Evolutionary conservation across 2,329 filamentous ascomycete species (phyloP).

Genomic region (Tolypocladium paradoxum): DNA sequence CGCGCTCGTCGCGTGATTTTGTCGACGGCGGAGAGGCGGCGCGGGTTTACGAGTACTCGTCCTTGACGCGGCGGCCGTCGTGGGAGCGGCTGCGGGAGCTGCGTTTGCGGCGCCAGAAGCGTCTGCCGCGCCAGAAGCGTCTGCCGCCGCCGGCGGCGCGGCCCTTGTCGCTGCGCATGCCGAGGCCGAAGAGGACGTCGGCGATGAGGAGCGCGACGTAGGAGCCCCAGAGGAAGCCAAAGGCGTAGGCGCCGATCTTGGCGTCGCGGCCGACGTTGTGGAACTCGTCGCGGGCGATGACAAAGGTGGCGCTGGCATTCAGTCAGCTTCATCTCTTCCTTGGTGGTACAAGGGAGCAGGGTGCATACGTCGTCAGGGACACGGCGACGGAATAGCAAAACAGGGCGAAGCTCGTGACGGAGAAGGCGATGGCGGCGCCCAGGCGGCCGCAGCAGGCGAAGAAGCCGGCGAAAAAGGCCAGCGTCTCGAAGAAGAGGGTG

Average conservation of each 20-base stretch:
- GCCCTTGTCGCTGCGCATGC: slow-evolving; percentile 39
- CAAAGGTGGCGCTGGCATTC: slow-evolving; percentile 42
- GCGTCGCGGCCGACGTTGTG: slow-evolving; percentile 42
- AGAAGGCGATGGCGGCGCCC: slow-evolving; percentile 54
- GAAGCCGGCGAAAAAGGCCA: slow-evolving; percentile 57
- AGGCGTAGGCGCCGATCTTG: slow-evolving; percentile 54
- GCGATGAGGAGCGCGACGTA: slow-evolving; percentile 56
- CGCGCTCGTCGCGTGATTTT: neutral
- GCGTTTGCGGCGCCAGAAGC: slow-evolving; percentile 18
- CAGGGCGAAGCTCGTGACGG: slow-evolving; percentile 48
- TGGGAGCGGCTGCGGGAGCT: slow-evolving; percentile 28
- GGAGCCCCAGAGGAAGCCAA: slow-evolving; percentile 68
- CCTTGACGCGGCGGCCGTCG: slow-evolving; percentile 52
- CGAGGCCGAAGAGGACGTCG: slow-evolving; percentile 55
- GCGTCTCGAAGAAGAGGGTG: slow-evolving; percentile 63
- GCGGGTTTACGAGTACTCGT: slow-evolving; percentile 48
- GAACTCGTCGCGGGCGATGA: slow-evolving; percentile 60
- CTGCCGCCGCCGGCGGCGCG: slow-evolving; percentile 14
- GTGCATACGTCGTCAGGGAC: slow-evolving; percentile 69
- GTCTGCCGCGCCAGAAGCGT: slow-evolving; percentile 4
- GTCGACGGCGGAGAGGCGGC: neutral
- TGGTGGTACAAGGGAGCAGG: no score
- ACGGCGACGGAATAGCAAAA: slow-evolving; percentile 59
- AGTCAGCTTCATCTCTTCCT: no score
- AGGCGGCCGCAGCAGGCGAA: slow-evolving; percentile 62